Conservation (phyloP, 2,329 filamentous ascomycete genomes). For the Zasmidium cellare region DNA sequence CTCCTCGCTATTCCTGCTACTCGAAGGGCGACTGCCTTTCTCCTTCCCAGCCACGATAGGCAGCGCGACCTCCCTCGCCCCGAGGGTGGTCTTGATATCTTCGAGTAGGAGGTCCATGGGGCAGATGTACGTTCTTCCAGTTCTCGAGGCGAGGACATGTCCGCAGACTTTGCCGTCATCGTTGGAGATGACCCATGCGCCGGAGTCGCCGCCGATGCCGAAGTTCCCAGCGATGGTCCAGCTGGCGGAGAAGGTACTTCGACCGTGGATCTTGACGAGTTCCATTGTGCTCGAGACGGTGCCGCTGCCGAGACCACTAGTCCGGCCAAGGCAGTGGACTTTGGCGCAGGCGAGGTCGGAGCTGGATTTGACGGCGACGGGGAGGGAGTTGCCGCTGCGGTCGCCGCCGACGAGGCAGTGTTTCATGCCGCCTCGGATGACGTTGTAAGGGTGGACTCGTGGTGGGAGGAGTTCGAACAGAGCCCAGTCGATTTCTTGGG, state of each 20-base stretch:
- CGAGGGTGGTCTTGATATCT: constrained; percentile 79
- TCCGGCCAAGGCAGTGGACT: constrained; percentile 87
- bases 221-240: constrained; percentile 64
- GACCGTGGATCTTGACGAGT: constrained; percentile 83
- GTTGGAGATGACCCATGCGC: constrained; percentile 88
- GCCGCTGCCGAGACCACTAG: constrained; percentile 78
- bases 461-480: constrained; percentile 76
- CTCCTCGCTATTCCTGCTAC: constrained; percentile 9
- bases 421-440: constrained; percentile 58
- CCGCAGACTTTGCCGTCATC: constrained; percentile 78
- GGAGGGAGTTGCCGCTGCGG: constrained; percentile 40
- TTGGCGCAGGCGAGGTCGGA: constrained; percentile 69
- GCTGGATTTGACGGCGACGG: constrained; percentile 56
- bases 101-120: constrained; percentile 89
- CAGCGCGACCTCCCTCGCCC: constrained; percentile 68
- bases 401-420: constrained; percentile 31
- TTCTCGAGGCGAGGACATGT: constrained; percentile 79
- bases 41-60: constrained; percentile 56
- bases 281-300: constrained; percentile 75
- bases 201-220: constrained; percentile 79
- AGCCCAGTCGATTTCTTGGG: constrained; percentile 93
- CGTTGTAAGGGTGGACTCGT: constrained; percentile 70
- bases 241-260: constrained; percentile 74
- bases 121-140: constrained; percentile 81
- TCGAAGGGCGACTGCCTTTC: constrained; percentile 4